phyloP scores from a whole-genome alignment of 106 monocot species.

The Allium fistulosum region DNA sequence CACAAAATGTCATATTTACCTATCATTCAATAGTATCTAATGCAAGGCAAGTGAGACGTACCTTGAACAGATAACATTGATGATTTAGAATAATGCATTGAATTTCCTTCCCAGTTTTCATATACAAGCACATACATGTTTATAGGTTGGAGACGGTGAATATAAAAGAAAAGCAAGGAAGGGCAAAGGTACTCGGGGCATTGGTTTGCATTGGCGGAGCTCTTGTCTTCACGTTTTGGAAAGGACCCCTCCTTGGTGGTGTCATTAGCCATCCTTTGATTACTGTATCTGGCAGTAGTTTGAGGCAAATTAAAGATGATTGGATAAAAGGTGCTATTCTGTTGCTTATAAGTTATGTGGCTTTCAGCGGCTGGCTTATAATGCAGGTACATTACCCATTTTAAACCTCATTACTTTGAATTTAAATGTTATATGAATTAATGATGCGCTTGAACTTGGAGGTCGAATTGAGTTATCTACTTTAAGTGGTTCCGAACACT shows the following conservation, averaged over 20 bases:
- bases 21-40: too few species aligned
- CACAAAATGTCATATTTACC: too few species aligned
- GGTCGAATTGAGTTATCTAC: too few species aligned
- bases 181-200: slow-evolving; percentile 30
- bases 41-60: too few species aligned
- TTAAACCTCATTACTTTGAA: too few species aligned
- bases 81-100: too few species aligned
- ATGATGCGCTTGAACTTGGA: too few species aligned
- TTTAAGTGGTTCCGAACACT: too few species aligned
- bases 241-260: slow-evolving; percentile 25
- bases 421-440: too few species aligned
- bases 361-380: slow-evolving; percentile 46
- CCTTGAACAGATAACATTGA: too few species aligned
- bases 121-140: too few species aligned
- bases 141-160: slow-evolving; percentile 37
- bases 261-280: slow-evolving; percentile 31
- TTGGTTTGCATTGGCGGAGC: slow-evolving; percentile 32
- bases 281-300: slow-evolving; percentile 5
- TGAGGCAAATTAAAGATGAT: slow-evolving; percentile 9
- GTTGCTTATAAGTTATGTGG: slow-evolving; percentile 23
- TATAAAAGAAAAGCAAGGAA: slow-evolving; percentile 13
- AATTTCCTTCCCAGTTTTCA: too few species aligned
- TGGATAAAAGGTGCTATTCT: slow-evolving; percentile 51
- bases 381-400: slow-evolving; percentile 18
- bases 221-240: slow-evolving; percentile 43